Base-by-base conservation (phyloP, 2,329 filamentous ascomycete species). In the Penicillium sp. region DNA sequence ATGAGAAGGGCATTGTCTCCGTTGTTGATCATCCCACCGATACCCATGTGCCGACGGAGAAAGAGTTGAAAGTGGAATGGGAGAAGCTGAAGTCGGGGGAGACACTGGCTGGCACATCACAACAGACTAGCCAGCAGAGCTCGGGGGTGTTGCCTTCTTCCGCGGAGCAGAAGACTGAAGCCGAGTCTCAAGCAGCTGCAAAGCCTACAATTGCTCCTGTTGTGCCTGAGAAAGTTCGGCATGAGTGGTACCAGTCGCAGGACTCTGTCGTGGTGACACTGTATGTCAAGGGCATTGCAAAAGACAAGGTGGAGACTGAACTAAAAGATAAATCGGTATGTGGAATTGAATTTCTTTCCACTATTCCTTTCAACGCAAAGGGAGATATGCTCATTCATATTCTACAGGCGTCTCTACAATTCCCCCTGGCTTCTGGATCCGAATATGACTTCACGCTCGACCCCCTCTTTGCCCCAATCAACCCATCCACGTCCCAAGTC, bases 241-340 rank as follows among this genome's bases (percentile, higher is more conserved):
- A 84, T 53, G 83, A 86, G 43, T 86, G 80, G 80, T 85, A 83
- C 53, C 81, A 86, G 56, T 80, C 74, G 31, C 66, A 67, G 11
- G 74, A 79, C n/a, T 75, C 65, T 8, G 74, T 86, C 36, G 78
- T 77, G 18, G 71, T 86, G 51, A 81, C 77, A 1, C 68, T 86
- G n/a, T 75, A 84, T 36, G 80, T 78, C 2, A 85, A 84, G 58
- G 79, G 78, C 8, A 73, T 84, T 2, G 71, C 75, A 0, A 77
- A 80, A 50, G 78, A 81, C 18, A 70, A 73, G 30, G 67, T 75
- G 3, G 62, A 68, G 4, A 63, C 80, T 17, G 73, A 80, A 8
- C 71, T 82, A 32, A 68, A 74, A 29, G 63, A 69, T 35, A 57
- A 67, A 25, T 72, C 69, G 15, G 71, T 75, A 57, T 46, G 68